Percentiles rank a stretch among this genome's conserved stretches.
These are phyloP conservation scores for Candida ipomoeae DNA, from an alignment of 805 yeast species.

Conservation along the genomic window DNA sequence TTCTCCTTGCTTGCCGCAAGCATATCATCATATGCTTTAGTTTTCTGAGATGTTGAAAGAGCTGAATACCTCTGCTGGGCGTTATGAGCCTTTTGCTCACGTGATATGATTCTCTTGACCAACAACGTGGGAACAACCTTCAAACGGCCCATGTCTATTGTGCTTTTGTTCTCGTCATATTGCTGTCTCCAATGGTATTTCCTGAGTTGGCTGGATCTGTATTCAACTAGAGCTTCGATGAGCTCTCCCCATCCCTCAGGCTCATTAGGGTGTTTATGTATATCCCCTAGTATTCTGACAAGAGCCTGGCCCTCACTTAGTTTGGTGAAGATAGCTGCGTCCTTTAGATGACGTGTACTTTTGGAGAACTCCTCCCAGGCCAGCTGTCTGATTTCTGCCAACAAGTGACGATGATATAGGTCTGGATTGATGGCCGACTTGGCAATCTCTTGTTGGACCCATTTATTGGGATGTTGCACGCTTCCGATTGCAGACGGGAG, in stretches of 20 bases:
- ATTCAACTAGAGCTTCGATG: slow-evolving; percentile 14
- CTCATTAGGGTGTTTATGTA: slow-evolving; percentile 4
- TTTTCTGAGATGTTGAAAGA: not conserved
- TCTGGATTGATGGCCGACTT: slow-evolving; percentile 12
- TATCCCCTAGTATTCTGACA: slow-evolving; percentile 6
- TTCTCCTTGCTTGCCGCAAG: slow-evolving; percentile 13
- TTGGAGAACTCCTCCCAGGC: slow-evolving; percentile 16
- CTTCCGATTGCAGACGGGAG: not conserved
- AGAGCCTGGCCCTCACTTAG: slow-evolving; percentile 15
- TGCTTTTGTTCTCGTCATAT: slow-evolving; percentile 9
- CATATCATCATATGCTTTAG: slow-evolving; percentile 14
- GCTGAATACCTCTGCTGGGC: not conserved
- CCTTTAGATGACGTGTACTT: slow-evolving; percentile 2
- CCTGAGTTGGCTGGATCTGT: slow-evolving; percentile 10
- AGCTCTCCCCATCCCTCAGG: slow-evolving; percentile 11
- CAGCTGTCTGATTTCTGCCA: slow-evolving; percentile 18
- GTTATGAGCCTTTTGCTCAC: slow-evolving; percentile 2
- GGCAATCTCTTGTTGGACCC: slow-evolving; percentile 7
- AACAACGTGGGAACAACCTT: slow-evolving; percentile 9
- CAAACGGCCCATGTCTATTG: slow-evolving; percentile 9
- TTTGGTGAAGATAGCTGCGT: slow-evolving; percentile 2
- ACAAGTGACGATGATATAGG: slow-evolving; percentile 15
- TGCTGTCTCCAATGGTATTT: slow-evolving; percentile 20
- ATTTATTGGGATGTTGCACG: not conserved
- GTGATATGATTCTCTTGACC: slow-evolving; percentile 10